These are phyloP conservation scores for Hypoxylon fragiforme DNA, from an alignment of 495 filamentous ascomycete species.

Conservation along the genomic window DNA sequence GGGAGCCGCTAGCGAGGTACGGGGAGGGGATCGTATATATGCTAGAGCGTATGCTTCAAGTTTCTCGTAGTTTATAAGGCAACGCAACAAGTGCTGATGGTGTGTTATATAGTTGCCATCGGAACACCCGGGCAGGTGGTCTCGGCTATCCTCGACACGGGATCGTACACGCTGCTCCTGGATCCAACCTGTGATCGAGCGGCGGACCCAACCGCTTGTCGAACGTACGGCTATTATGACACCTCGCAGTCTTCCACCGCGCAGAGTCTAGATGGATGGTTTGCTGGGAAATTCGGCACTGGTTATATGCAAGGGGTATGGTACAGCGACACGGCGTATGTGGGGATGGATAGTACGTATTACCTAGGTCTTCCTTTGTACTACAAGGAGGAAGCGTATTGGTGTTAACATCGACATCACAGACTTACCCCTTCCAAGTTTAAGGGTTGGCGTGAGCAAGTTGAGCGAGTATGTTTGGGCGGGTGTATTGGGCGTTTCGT, in stretches of 20 bases:
- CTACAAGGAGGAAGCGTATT: conserved; percentile 1
- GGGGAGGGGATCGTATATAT: conserved; percentile 46
- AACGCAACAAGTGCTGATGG: neutral
- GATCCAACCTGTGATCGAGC: conserved; percentile 47
- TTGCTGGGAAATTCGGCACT: conserved; percentile 46
- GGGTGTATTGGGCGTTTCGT: conserved; percentile 47
- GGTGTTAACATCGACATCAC: neutral
- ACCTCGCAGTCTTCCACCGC: conserved; percentile 45
- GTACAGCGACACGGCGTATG: conserved; percentile 44
- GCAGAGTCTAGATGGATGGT: conserved; percentile 35
- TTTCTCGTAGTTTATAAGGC: neutral
- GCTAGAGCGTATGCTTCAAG: conserved; percentile 38
- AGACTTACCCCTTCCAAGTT: conserved; percentile 32
- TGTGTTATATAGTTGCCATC: conserved; percentile 44
- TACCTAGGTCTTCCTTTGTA: neutral
- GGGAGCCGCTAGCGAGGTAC: conserved; percentile 32
- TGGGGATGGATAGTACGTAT: conserved; percentile 44
- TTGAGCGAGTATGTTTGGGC: conserved; percentile 49
- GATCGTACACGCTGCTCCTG: conserved; percentile 52
- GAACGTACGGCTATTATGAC: conserved; percentile 45
- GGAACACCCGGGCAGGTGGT: conserved; percentile 49
- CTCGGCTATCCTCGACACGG: conserved; percentile 50
- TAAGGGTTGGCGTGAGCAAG: conserved; percentile 43
- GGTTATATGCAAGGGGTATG: conserved; percentile 45
- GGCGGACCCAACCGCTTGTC: conserved; percentile 40